Evolutionary conservation across 495 filamentous ascomycete species (phyloP).

Genomic region (Cenococcum geophilum): DNA sequence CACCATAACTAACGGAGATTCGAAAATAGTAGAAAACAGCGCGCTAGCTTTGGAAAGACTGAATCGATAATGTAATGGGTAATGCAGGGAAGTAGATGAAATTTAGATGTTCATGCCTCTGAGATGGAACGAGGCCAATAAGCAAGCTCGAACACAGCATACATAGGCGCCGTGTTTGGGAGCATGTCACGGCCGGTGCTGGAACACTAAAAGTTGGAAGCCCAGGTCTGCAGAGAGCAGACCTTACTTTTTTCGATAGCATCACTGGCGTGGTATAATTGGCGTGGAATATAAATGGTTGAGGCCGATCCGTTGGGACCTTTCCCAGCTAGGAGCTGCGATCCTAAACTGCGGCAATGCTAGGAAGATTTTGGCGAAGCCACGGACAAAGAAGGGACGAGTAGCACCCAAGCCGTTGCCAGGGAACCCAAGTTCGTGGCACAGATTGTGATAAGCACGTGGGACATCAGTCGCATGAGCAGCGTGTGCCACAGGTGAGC

Average conservation of each 20-base stretch:
- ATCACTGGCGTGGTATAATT: background rate
- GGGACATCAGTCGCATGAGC: background rate
- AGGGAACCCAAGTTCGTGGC: constrained; percentile 8
- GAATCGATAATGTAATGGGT: background rate
- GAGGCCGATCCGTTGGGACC: background rate
- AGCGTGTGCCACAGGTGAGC: background rate
- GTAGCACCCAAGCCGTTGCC: background rate
- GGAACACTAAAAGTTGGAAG: too few species aligned
- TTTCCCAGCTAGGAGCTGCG: background rate
- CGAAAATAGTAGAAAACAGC: background rate
- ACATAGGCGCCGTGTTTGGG: background rate
- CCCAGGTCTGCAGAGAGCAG: too few species aligned
- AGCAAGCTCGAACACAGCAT: background rate
- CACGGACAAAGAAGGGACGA: background rate
- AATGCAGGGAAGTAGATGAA: constrained; percentile 4
- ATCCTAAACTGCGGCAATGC: background rate
- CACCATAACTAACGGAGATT: background rate
- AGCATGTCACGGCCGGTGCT: too few species aligned
- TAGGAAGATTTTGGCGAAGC: background rate
- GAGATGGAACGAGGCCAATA: background rate
- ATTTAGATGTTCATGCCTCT: background rate
- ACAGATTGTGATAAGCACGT: constrained; percentile 9
- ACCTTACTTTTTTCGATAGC: background rate
- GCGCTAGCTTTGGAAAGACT: background rate
- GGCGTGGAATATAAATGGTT: too few species aligned